Evolutionary conservation across 2,329 filamentous ascomycete genomes (phyloP).

Genomic region (Fusarium cyanostomum): DNA sequence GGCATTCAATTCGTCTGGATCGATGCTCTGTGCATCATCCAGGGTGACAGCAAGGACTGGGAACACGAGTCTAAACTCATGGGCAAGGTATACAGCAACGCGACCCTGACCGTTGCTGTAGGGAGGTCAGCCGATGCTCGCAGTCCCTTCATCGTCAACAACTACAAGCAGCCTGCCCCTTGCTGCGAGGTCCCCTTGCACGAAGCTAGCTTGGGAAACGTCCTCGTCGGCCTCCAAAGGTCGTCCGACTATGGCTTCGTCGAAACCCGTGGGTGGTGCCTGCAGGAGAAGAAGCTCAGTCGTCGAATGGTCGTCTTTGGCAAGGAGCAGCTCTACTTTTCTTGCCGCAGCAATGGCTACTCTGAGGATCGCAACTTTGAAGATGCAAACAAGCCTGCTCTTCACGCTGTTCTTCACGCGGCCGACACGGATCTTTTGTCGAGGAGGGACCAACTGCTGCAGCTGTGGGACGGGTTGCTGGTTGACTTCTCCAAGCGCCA

Average conservation of each 20-base stretch:
- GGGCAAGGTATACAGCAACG: constrained; percentile 19
- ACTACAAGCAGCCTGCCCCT: neutral
- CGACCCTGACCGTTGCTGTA: constrained; percentile 9
- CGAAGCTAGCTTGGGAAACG: neutral
- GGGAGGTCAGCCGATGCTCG: constrained; percentile 17
- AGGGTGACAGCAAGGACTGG: constrained; percentile 38
- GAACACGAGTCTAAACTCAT: constrained; percentile 21
- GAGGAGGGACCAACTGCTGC: neutral
- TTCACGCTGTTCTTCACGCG: neutral
- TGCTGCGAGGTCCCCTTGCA: constrained; percentile 3
- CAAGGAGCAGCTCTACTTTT: constrained; percentile 6
- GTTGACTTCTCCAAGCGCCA: constrained; percentile 2
- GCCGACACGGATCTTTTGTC: neutral
- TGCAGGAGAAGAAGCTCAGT: constrained; percentile 11
- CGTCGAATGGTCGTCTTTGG: constrained; percentile 9
- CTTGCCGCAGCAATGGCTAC: neutral
- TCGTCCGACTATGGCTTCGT: neutral
- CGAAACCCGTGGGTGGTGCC: constrained; percentile 20
- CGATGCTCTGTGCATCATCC: constrained; percentile 42
- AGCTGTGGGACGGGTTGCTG: constrained; percentile 9
- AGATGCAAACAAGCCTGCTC: neutral
- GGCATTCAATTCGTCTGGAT: constrained; percentile 34
- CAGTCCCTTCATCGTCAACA: constrained; percentile 3
- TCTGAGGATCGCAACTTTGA: neutral
- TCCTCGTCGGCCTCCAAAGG: neutral